A percentile compares a stretch with the other conserved stretches of the same genome.
Conservation (phyloP, 2,329 filamentous ascomycete genomes). For the Whalleya microplaca region DNA sequence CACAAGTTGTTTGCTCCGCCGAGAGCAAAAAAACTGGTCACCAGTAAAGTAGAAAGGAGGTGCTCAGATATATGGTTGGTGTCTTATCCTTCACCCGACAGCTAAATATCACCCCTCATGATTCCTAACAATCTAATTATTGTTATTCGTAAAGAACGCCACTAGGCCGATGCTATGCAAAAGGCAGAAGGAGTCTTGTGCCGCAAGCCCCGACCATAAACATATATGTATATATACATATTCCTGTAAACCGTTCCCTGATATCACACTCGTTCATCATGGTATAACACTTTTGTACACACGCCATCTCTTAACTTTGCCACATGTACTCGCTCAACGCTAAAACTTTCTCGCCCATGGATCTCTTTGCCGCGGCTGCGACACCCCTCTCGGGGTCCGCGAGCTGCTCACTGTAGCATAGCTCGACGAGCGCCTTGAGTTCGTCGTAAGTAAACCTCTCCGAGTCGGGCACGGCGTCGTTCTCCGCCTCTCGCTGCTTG, state of each 20-base stretch:
- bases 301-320: slow-evolving; percentile 52
- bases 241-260: not conserved
- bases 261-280: not conserved
- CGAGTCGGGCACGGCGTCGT: slow-evolving; percentile 39
- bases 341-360: slow-evolving; percentile 71
- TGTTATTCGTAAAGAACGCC: not conserved
- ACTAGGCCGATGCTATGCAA: not conserved
- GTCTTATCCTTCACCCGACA: not conserved
- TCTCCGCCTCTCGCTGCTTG: slow-evolving; percentile 36
- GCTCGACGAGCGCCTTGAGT: slow-evolving; percentile 66
- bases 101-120: not conserved
- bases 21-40: too few species aligned
- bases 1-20: too few species aligned
- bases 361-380: slow-evolving; percentile 66
- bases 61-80: not conserved
- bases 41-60: not conserved
- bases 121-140: not conserved
- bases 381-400: slow-evolving; percentile 70
- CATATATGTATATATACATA: not conserved
- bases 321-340: slow-evolving; percentile 75
- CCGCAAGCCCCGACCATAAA: not conserved
- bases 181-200: not conserved
- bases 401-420: slow-evolving; percentile 70
- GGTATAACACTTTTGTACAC: slow-evolving; percentile 6
- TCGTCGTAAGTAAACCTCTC: slow-evolving; percentile 67